Percentiles rank a stretch among this genome's conserved stretches.
Evolutionary conservation across 805 yeast genomes (phyloP).

Genomic region (Saccharomycopsis synnaedendra): DNA sequence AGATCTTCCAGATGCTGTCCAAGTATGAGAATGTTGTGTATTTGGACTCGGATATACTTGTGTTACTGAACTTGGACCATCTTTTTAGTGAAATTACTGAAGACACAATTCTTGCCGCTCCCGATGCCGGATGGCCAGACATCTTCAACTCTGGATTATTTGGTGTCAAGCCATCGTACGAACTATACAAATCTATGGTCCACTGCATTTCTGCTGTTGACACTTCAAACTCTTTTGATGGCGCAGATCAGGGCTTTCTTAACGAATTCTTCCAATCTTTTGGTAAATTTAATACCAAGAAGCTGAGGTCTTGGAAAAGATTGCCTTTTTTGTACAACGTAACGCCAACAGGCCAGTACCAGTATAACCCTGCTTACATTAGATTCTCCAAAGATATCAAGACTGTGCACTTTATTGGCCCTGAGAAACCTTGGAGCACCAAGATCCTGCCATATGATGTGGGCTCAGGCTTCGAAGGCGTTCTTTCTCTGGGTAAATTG

Average conservation of each 20-base stretch:
- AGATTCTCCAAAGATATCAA: constrained; percentile 35
- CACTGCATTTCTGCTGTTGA: constrained; percentile 20
- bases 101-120: constrained; percentile 35
- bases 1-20: constrained; percentile 35
- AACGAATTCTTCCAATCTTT: constrained; percentile 51
- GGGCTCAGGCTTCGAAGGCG: no score
- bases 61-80: constrained; percentile 11
- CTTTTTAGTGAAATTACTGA: constrained; percentile 1
- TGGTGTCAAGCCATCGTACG: constrained; percentile 53
- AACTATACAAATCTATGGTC: constrained; percentile 31
- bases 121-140: constrained; percentile 92
- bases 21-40: constrained; percentile 39
- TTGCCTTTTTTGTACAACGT: constrained; percentile 81
- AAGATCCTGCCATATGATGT: constrained; percentile 1
- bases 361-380: constrained; percentile 59
- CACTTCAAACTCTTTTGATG: constrained; percentile 47
- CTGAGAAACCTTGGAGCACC: constrained; percentile 43
- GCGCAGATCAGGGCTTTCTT: constrained; percentile 86
- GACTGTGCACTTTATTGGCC: constrained; percentile 59
- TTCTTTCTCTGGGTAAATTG: background rate
- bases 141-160: constrained; percentile 77
- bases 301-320: constrained; percentile 42
- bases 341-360: constrained; percentile 53
- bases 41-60: constrained; percentile 52
- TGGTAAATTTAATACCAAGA: constrained; percentile 16